phyloP scores from a whole-genome alignment of 176 grass and related monocot species.

The Microstegium vimineum region DNA sequence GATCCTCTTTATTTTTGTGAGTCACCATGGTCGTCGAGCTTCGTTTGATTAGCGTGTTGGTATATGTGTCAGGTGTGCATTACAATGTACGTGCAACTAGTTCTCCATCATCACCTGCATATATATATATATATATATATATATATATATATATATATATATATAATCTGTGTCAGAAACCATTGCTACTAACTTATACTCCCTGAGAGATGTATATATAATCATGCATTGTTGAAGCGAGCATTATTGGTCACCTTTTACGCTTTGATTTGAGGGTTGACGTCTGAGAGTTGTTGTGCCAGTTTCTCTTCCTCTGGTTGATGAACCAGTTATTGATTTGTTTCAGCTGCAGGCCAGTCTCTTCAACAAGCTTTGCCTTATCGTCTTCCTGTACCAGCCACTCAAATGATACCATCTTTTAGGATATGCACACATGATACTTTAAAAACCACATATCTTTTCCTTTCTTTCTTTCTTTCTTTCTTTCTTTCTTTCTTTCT shows the following conservation, averaged over 20 bases:
- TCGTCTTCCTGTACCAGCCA: constrained; percentile 77
- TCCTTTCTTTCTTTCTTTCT: neutral
- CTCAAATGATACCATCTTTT: neutral
- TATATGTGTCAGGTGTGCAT: constrained; percentile 33
- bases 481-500: no score
- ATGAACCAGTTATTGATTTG: constrained; percentile 99
- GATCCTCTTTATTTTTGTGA: constrained; percentile 46
- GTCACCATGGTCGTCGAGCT: constrained; percentile 18
- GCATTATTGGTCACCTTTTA: constrained; percentile 56
- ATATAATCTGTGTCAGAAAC: neutral
- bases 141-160: no score
- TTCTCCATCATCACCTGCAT: constrained; percentile 38
- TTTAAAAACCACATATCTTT: neutral
- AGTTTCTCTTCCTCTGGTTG: constrained; percentile 98
- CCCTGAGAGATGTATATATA: neutral
- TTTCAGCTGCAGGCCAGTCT: constrained; percentile 95
- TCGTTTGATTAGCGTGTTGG: constrained; percentile 47
- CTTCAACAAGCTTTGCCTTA: constrained; percentile 97
- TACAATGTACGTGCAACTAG: neutral
- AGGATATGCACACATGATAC: neutral
- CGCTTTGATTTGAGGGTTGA: constrained; percentile 97
- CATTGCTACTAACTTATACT: neutral
- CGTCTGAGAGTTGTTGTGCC: constrained; percentile 95
- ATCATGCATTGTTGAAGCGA: neutral
- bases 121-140: no score